These are phyloP conservation scores for Globisporangium parvum DNA, from an alignment of 352 stramenopile genomes.

Conservation along the genomic window DNA sequence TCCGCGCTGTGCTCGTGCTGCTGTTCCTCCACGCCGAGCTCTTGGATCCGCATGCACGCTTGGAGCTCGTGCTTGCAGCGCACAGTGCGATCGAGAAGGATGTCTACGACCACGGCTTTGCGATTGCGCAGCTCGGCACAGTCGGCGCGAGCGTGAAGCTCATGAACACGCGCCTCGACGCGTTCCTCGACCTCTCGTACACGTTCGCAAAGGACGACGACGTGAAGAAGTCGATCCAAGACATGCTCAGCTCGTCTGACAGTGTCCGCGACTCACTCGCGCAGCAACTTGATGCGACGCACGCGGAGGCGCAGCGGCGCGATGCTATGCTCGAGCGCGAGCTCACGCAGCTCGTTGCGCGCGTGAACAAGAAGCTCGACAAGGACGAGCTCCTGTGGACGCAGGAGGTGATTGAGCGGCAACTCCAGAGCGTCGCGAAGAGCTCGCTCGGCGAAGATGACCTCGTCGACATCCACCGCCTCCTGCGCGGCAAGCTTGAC, in stretches of 20 bases:
- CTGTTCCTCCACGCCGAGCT: constrained; percentile 36
- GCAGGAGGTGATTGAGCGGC: too few relatives aligned
- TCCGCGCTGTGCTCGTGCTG: constrained; percentile 47
- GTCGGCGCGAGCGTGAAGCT: constrained; percentile 54
- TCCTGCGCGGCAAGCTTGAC: too few relatives aligned
- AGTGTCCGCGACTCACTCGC: constrained; percentile 34
- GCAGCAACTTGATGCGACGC: constrained; percentile 38
- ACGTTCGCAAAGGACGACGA: constrained; percentile 68
- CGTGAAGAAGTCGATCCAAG: constrained; percentile 66
- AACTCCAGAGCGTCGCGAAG: too few relatives aligned
- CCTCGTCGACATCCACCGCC: too few relatives aligned
- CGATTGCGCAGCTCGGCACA: constrained; percentile 42
- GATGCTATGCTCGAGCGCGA: constrained; percentile 53
- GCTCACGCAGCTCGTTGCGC: constrained; percentile 50
- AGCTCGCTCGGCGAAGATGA: too few relatives aligned
- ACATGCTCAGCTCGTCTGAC: constrained; percentile 43
- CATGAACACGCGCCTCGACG: constrained; percentile 52
- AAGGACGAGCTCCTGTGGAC: too few relatives aligned
- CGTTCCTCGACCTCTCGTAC: constrained; percentile 59
- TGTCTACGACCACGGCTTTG: constrained; percentile 36
- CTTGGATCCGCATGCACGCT: constrained; percentile 26
- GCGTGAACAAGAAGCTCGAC: too few relatives aligned
- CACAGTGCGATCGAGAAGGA: constrained; percentile 27
- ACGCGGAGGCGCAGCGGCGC: constrained; percentile 37
- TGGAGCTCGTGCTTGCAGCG: constrained; percentile 23